Evolutionary conservation across 108 stramenopile genomes (phyloP).

Genomic region (Schizochytrium sp.): DNA sequence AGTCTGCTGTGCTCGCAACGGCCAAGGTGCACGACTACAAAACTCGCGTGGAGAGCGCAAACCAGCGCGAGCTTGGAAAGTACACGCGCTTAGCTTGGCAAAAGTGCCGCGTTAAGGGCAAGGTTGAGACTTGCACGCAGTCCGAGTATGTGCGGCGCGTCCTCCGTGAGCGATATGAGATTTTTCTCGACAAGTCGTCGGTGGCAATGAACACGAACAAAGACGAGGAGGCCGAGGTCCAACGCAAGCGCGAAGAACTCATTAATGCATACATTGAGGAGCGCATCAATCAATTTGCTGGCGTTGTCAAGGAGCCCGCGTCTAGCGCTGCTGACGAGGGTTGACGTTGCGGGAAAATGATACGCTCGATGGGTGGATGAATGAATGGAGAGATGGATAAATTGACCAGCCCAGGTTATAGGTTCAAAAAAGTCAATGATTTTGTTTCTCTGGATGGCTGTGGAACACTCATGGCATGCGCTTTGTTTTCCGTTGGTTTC

Average conservation of each 20-base stretch:
- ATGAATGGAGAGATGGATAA: no score
- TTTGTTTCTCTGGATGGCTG: no score
- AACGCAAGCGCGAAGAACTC: background rate
- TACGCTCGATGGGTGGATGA: no score
- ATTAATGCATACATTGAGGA: background rate
- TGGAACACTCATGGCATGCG: no score
- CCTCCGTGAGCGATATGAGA: background rate
- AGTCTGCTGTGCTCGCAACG: background rate
- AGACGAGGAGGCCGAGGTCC: background rate
- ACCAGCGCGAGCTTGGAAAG: background rate
- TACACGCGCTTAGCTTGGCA: background rate
- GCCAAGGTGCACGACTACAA: constrained; percentile 17
- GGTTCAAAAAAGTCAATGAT: no score
- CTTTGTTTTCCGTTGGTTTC: no score
- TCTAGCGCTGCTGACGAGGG: no score
- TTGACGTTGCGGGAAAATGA: no score
- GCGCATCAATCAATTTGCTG: background rate
- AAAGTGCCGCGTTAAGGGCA: background rate
- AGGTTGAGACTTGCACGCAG: background rate
- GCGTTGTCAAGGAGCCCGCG: background rate
- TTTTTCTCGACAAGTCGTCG: background rate
- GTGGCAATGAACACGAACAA: background rate
- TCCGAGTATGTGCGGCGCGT: background rate
- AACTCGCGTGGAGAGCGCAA: background rate
- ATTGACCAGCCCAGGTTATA: no score